These are phyloP conservation scores for Penicillium sclerotiorum DNA, from an alignment of 2,329 filamentous ascomycete genomes.

Conservation along the genomic window DNA sequence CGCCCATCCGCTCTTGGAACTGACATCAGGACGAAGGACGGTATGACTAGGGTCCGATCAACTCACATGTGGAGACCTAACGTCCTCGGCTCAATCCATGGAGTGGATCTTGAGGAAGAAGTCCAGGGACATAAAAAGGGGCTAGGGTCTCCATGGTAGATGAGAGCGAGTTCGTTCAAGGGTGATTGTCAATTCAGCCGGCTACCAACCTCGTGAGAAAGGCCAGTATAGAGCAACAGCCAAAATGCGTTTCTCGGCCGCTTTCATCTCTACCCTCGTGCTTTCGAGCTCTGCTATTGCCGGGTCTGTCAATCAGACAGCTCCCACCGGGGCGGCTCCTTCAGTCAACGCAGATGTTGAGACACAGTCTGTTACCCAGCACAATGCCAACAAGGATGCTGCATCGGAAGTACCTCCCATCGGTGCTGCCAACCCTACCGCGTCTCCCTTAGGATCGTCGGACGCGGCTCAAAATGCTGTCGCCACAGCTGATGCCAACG, in stretches of 20 bases:
- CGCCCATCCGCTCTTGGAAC: slow-evolving; percentile 6
- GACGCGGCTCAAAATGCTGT: not conserved
- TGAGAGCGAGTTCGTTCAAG: not conserved
- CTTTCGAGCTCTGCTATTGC: slow-evolving; percentile 12
- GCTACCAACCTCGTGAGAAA: not conserved
- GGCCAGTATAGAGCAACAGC: slow-evolving; percentile 1
- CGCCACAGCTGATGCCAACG: slow-evolving; percentile 1
- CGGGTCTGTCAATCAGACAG: slow-evolving; percentile 3
- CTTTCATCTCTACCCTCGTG: slow-evolving; percentile 12
- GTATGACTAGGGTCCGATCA: not conserved
- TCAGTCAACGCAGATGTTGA: not conserved
- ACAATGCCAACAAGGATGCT: not conserved
- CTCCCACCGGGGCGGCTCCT: not conserved
- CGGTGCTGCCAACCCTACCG: not conserved
- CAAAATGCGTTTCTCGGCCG: slow-evolving; percentile 17
- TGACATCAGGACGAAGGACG: slow-evolving; percentile 7
- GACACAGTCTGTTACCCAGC: slow-evolving; percentile 1
- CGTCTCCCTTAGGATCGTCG: not conserved
- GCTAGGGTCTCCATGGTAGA: not conserved
- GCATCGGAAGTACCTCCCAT: slow-evolving; percentile 2
- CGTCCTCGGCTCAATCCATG: slow-evolving; percentile 10
- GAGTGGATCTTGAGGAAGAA: slow-evolving; percentile 1
- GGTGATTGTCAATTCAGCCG: not conserved
- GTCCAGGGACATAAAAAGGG: slow-evolving; percentile 7
- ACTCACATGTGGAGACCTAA: slow-evolving; percentile 11